These are phyloP conservation scores for Sordariomycetes sp. DNA, from an alignment of 2,329 filamentous ascomycete species.

Conservation along the genomic window DNA sequence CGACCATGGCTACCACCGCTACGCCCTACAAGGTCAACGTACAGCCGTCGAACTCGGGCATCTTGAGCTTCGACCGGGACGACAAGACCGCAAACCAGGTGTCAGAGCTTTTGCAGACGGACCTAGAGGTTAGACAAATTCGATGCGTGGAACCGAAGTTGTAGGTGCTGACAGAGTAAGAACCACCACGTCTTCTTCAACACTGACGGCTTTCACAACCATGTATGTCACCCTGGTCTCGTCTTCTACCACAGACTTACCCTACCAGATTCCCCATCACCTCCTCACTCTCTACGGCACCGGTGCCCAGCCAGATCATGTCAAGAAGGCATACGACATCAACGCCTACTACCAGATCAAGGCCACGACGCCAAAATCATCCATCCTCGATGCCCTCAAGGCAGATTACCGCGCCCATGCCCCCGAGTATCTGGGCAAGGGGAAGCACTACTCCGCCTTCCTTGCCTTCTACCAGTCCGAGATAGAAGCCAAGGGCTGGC, in stretches of 20 bases:
- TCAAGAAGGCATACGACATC: constrained; percentile 55
- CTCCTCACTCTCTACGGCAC: constrained; percentile 70
- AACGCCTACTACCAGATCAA: constrained; percentile 61
- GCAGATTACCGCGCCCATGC: constrained; percentile 43
- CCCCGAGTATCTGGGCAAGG: constrained; percentile 51
- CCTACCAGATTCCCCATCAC: constrained; percentile 55
- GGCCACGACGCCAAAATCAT: constrained; percentile 32
- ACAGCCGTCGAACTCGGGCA: constrained; percentile 36
- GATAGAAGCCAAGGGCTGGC: constrained; percentile 54
- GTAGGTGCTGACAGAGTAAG: constrained; percentile 8
- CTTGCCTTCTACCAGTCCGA: constrained; percentile 68
- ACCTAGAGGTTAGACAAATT: constrained; percentile 45
- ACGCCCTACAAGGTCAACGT: constrained; percentile 39
- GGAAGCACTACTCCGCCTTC: constrained; percentile 59
- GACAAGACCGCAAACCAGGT: constrained; percentile 52
- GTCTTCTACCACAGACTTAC: constrained; percentile 4
- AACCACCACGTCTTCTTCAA: constrained; percentile 77
- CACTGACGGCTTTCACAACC: constrained; percentile 66
- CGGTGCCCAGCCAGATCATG: constrained; percentile 48
- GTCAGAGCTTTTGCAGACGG: constrained; percentile 64
- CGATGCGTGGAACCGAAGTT: neutral
- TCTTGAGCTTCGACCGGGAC: constrained; percentile 36
- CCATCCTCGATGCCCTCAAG: constrained; percentile 43
- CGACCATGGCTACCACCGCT: constrained; percentile 27
- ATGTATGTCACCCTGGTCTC: constrained; percentile 35